Base-by-base conservation (phyloP, 768 basidiomycete genomes). In the Lentinula guzmanii region DNA sequence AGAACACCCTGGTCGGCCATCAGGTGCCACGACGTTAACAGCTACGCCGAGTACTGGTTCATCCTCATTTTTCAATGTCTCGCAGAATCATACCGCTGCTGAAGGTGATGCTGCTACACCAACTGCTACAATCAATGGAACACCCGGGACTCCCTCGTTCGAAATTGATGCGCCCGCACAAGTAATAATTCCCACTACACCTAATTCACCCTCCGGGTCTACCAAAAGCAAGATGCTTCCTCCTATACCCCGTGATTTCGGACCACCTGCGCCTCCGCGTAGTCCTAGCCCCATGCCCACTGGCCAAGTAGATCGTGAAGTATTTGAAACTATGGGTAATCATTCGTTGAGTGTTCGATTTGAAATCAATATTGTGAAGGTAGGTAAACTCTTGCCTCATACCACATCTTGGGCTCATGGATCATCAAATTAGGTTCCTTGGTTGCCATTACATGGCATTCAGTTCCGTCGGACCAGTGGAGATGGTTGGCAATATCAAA, bases 291-390 rank as follows among this genome's bases (percentile, higher is more conserved):
- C 83, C 6, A 72, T 86, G 64, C 86, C 86, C 1, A 85, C 86
- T 4, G 87, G 86, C 86, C 85, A 66, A 15, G 84, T 87, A 7
- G 84, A 86, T 63, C 76, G 80, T 18, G 86, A 87, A 28, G 70
- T 86, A 58, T 90, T 91, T 65, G 92, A 91, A 66, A 83, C 72
- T 65, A 84, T 90, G 70, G 86, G 86, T 31, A 84, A 86, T 61
- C 92, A 86, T 72, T 85, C 85, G 46, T 71, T 98, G 64, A 88
- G 92, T 64, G 96, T 99, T 10, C 84, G 93, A 64, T 99, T 98
- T 72, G 96, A 99, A 74, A 92, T 98, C 62, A 95, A 90, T 71
- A 89, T 99, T 65, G 93, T 99, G 71, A 98, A 98, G 84, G 95
- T 95, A 65, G 16, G 87, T 73, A 51, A 48, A 33, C 54, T 46